Evolutionary conservation across 441 rosid species (phyloP).

Genomic region (Biscutella laevigata): DNA sequence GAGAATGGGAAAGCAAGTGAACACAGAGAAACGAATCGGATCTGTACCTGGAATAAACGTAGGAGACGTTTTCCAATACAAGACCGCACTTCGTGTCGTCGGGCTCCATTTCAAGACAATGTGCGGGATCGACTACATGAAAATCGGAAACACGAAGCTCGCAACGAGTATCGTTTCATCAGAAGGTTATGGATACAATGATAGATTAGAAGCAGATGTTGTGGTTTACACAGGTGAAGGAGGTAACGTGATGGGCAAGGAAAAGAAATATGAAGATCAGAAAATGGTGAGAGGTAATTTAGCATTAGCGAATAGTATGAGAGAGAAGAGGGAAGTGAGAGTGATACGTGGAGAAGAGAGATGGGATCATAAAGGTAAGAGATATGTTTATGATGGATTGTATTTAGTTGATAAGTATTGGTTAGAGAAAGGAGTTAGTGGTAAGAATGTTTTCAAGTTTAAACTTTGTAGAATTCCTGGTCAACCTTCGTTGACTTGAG

Average conservation of each 20-base stretch:
- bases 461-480: slow-evolving; percentile 46
- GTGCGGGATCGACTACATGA: slow-evolving; percentile 61
- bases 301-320: slow-evolving; percentile 50
- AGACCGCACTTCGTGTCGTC: slow-evolving; percentile 56
- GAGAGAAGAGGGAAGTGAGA: slow-evolving; percentile 41
- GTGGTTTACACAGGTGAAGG: slow-evolving; percentile 65
- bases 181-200: slow-evolving; percentile 54
- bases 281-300: slow-evolving; percentile 61
- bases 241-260: slow-evolving; percentile 47
- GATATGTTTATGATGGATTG: slow-evolving; percentile 62
- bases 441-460: slow-evolving; percentile 60
- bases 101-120: slow-evolving; percentile 66
- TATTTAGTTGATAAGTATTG: slow-evolving; percentile 49
- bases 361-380: slow-evolving; percentile 24
- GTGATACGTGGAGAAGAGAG: slow-evolving; percentile 43
- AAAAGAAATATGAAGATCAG: slow-evolving; percentile 49
- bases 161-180: slow-evolving; percentile 67
- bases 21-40: slow-evolving; percentile 45
- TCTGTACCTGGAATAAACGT: slow-evolving; percentile 64
- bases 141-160: slow-evolving; percentile 25
- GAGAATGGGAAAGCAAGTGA: slow-evolving; percentile 33
- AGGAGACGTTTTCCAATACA: slow-evolving; percentile 71
- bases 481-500: slow-evolving; percentile 34
- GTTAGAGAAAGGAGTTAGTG: slow-evolving; percentile 45
- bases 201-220: slow-evolving; percentile 42